Conservation (phyloP, 257 asterid species). For the Anisodus acutangulus region DNA sequence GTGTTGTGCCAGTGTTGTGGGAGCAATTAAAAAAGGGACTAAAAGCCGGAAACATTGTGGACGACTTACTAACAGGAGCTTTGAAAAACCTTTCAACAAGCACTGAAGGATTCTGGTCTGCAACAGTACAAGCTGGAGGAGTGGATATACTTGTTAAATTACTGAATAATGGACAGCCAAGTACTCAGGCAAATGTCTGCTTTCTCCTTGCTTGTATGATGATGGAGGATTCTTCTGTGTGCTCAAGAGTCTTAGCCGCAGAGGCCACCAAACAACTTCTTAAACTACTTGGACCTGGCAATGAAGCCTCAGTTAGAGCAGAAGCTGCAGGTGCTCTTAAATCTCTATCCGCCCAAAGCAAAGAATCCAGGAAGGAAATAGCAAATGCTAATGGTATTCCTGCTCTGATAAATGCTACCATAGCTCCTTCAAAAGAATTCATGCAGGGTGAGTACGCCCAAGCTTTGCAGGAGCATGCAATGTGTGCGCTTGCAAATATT, state of each 20-base stretch:
- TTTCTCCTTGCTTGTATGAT: conserved; percentile 95
- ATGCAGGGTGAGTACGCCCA: conserved; percentile 99
- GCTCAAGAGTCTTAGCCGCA: conserved; percentile 75
- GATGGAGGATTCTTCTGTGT: conserved; percentile 94
- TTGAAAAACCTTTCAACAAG: conserved; percentile 81
- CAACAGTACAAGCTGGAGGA: conserved; percentile 83
- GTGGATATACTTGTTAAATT: conserved; percentile 85
- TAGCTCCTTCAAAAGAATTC: conserved; percentile 99
- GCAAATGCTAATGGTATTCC: conserved; percentile 91
- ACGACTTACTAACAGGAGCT: conserved; percentile 87
- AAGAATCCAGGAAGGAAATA: conserved; percentile 85
- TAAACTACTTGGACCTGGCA: conserved; percentile 83
- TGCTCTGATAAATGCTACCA: conserved; percentile 90
- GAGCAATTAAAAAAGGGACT: conserved; percentile 85
- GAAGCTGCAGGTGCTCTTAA: conserved; percentile 97
- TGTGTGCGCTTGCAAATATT: conserved; percentile 99
- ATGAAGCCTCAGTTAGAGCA: conserved; percentile 92
- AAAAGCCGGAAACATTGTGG: conserved; percentile 84
- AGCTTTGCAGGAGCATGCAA: conserved; percentile 98
- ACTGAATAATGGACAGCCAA: conserved; percentile 80
- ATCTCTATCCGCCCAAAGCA: conserved; percentile 93
- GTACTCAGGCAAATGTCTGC: conserved; percentile 95
- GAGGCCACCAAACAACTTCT: conserved; percentile 86
- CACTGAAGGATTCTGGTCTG: conserved; percentile 97
- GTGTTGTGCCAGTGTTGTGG: conserved; percentile 96